phyloP scores from a whole-genome alignment of 129 eudicot genomes.

The Artemisia tridentata region DNA sequence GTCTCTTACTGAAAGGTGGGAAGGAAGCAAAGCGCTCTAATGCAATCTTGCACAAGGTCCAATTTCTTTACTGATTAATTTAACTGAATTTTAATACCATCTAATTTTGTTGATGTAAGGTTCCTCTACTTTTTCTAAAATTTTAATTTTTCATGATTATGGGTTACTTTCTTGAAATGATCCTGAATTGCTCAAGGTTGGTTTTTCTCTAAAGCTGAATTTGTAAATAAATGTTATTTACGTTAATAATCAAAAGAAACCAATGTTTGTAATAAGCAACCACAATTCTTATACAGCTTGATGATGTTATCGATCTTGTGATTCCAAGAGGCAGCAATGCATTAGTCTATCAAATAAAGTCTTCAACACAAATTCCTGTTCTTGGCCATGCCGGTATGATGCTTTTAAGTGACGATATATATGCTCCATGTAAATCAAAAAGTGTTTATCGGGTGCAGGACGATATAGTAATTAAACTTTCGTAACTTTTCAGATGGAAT shows the following conservation, averaged over 20 bases:
- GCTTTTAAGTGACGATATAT: slow-evolving; percentile 13
- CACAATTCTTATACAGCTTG: slow-evolving; percentile 56
- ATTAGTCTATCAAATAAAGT: slow-evolving; percentile 90
- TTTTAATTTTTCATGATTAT: too few species aligned
- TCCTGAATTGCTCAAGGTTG: slow-evolving; percentile 95
- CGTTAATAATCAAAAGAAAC: neutral
- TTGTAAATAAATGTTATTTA: neutral
- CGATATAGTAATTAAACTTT: slow-evolving; percentile 17
- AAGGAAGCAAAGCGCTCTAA: slow-evolving; percentile 96
- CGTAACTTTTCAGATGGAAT: slow-evolving; percentile 73
- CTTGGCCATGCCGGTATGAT: slow-evolving; percentile 91
- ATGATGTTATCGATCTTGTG: slow-evolving; percentile 98
- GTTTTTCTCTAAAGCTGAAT: slow-evolving; percentile 14
- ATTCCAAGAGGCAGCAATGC: slow-evolving; percentile 99
- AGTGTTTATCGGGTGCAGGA: slow-evolving; percentile 12
- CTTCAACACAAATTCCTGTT: slow-evolving; percentile 91
- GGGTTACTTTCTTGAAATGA: too few species aligned
- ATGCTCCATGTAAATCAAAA: slow-evolving; percentile 18
- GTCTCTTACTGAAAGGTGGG: slow-evolving; percentile 93
- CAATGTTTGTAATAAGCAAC: neutral
- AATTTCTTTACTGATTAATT: slow-evolving; percentile 1
- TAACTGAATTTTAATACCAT: neutral
- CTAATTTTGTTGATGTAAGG: slow-evolving; percentile 15
- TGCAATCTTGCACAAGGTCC: slow-evolving; percentile 88
- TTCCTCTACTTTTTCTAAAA: slow-evolving; percentile 11